Base-by-base conservation (phyloP, 2,329 filamentous ascomycete genomes). In the Penicillium sp. region DNA sequence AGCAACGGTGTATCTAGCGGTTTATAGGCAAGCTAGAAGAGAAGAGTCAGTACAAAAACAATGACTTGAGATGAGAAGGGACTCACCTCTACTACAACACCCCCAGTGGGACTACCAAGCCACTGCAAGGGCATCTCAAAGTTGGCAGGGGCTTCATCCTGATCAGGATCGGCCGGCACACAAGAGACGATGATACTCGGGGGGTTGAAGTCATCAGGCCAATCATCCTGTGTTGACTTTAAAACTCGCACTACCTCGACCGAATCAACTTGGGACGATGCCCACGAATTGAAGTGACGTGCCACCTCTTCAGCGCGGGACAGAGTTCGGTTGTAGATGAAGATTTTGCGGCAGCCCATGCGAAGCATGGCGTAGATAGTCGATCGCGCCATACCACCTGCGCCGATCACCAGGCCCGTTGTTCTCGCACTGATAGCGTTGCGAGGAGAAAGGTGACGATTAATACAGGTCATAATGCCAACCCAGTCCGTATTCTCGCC, bases 361-460 rank as follows among this genome's bases (percentile, higher is more conserved):
- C 90, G 88, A 24, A 93, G 80, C 83, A 93, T 86, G 1, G 90
- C 86, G 64, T 93, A 93, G 2, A 91, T 84, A 2, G 89, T 88
- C 3, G 90, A 89, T 58, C 90, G 82, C 9, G 88, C 90, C 89
- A 93, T 93, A 7, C 90, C 90, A 44, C 84, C 84, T n/a, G 83
- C 82, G 10, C 84, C 84, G 60, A 84, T 78, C 4, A 86, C 76
- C 3, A 86, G 70, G 14, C 78, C 82, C 5, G 81, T 82, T 1
- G 78, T 82, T 47, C 76, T 80, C 6, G 74, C 72, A 47, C 81
- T 79, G 33, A 86, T 81, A 0, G 82, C 80, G 59, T 86, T 86
- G 16, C 76, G 73, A 3, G 76, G 76, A 4, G 76, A 77, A 21
- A 78, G 70, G 53, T 76, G 76, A 24, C 75, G 72, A 47, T 65